These are phyloP conservation scores for Citrus inodora DNA, from an alignment of 345 rosid genomes.

Conservation along the genomic window DNA sequence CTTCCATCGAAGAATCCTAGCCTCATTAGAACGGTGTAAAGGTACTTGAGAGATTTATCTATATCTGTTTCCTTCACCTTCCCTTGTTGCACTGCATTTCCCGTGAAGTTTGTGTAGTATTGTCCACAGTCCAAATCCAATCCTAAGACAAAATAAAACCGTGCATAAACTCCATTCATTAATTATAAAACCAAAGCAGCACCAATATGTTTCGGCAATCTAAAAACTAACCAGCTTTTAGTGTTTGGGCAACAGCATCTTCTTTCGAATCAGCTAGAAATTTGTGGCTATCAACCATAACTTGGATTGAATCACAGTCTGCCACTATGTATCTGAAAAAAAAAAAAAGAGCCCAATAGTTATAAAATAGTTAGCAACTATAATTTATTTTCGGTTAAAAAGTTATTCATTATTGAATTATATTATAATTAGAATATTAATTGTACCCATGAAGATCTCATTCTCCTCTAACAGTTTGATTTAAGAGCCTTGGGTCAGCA, in stretches of 20 bases:
- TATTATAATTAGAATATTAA: no score
- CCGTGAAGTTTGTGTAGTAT: constrained; percentile 27
- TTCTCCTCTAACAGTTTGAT: constrained; percentile 31
- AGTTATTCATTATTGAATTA: no score
- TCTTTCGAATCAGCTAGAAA: constrained; percentile 42
- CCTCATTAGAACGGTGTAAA: constrained; percentile 53
- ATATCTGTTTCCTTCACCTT: constrained; percentile 31
- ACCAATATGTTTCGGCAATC: no score
- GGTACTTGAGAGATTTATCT: constrained; percentile 28
- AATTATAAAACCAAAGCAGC: no score
- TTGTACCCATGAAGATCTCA: constrained; percentile 57
- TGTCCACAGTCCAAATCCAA: constrained; percentile 70
- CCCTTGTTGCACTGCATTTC: constrained; percentile 42
- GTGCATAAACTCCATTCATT: no score
- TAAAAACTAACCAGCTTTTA: constrained; percentile 38
- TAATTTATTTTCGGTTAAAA: no score
- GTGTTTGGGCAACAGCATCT: constrained; percentile 48
- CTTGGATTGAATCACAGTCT: constrained; percentile 50
- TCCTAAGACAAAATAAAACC: neutral
- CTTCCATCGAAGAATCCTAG: constrained; percentile 60
- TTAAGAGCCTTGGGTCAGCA: constrained; percentile 37
- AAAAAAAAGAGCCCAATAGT: no score
- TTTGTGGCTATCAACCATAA: constrained; percentile 40
- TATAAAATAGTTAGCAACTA: no score
- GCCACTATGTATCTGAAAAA: constrained; percentile 48